A percentile compares a stretch with the other conserved stretches of the same genome.
Conservation (phyloP, 768 basidiomycete genomes). For the Naematelia encephala region DNA sequence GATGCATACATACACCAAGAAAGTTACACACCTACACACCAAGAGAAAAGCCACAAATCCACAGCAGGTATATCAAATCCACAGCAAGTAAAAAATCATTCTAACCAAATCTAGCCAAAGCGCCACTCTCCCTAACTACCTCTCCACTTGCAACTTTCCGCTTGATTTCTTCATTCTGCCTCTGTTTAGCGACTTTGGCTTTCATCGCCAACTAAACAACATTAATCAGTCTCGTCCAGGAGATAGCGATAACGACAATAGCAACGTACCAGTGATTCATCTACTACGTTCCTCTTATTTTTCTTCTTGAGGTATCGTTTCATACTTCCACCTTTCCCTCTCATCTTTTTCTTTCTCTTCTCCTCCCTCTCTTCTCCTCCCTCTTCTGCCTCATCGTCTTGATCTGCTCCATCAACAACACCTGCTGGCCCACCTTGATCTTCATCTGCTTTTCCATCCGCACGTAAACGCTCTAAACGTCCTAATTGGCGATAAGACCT, state of each 20-base stretch:
- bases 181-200: constrained; percentile 38
- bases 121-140: constrained; percentile 37
- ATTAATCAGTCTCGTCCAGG: too few species aligned
- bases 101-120: constrained; percentile 39
- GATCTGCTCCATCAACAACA: constrained; percentile 55
- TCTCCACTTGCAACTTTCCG: constrained; percentile 27
- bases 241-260: not conserved
- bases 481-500: constrained; percentile 37
- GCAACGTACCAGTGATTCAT: constrained; percentile 60
- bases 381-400: constrained; percentile 51
- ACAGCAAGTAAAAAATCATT: not conserved
- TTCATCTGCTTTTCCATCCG: constrained; percentile 61
- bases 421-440: constrained; percentile 60
- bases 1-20: too few species aligned
- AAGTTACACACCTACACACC: too few species aligned
- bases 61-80: too few species aligned
- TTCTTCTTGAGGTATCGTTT: constrained; percentile 83
- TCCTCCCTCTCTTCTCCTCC: constrained; percentile 53
- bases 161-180: constrained; percentile 27
- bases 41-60: too few species aligned
- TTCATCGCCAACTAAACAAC: constrained; percentile 31
- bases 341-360: constrained; percentile 66
- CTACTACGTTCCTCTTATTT: constrained; percentile 82
- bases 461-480: constrained; percentile 71
- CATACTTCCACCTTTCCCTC: constrained; percentile 75